phyloP scores from a whole-genome alignment of 768 basidiomycete species.

The Suillus decipiens region DNA sequence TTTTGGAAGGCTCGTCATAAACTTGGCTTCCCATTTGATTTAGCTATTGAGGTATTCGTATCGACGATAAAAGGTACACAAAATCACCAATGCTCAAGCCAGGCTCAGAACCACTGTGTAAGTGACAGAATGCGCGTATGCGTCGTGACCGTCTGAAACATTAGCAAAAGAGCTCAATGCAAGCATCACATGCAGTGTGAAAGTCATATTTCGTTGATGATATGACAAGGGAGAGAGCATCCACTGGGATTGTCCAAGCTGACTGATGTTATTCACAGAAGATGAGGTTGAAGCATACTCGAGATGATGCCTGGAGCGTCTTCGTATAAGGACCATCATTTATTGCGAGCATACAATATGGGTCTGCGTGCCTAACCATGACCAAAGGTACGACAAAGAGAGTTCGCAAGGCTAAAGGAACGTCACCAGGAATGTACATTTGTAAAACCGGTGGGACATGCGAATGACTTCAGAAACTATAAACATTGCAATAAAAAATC shows the following conservation, averaged over 20 bases:
- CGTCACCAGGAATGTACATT: neutral
- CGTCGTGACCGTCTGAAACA: neutral
- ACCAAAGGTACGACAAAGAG: neutral
- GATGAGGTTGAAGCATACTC: neutral
- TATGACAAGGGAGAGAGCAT: neutral
- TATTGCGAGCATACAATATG: neutral
- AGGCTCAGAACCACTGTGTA: neutral
- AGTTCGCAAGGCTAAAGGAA: neutral
- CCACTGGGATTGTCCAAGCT: neutral
- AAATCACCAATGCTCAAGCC: neutral
- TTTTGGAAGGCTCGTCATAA: neutral
- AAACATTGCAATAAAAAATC: neutral
- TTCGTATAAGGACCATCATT: neutral
- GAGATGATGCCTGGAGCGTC: neutral
- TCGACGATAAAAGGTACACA: neutral
- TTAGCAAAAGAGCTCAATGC: neutral
- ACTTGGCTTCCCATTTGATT: neutral
- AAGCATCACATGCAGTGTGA: neutral
- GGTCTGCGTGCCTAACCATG: neutral
- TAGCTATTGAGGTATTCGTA: neutral
- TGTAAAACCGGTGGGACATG: neutral
- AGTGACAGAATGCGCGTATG: neutral
- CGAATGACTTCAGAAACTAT: neutral
- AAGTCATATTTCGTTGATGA: neutral
- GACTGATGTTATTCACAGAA: neutral